These are phyloP conservation scores for Ascochyta fabae DNA, from an alignment of 2,329 filamentous ascomycete species.

Conservation along the genomic window DNA sequence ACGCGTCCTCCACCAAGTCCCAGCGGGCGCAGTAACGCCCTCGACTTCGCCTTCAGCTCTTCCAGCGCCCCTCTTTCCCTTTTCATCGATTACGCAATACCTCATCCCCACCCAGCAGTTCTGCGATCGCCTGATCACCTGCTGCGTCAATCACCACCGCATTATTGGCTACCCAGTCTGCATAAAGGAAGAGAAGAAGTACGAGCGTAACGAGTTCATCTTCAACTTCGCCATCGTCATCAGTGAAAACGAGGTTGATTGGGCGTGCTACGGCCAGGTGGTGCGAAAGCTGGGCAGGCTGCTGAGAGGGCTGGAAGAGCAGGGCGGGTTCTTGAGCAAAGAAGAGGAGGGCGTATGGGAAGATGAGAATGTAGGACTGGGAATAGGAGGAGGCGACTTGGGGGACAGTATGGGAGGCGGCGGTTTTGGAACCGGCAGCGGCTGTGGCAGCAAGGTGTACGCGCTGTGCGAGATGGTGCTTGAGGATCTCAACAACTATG, in stretches of 20 bases:
- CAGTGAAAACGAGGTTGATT: constrained; percentile 68
- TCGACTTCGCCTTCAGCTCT: constrained; percentile 50
- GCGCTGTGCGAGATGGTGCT: constrained; percentile 84
- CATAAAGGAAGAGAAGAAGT: constrained; percentile 76
- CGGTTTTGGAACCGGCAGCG: constrained; percentile 42
- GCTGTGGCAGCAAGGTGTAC: constrained; percentile 60
- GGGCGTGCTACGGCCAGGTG: constrained; percentile 80
- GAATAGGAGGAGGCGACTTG: constrained; percentile 12
- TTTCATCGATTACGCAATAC: constrained; percentile 85
- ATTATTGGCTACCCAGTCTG: constrained; percentile 90
- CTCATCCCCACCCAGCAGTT: constrained; percentile 95
- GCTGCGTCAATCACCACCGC: constrained; percentile 75
- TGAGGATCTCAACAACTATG: constrained; percentile 95
- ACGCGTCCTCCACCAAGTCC: constrained; percentile 69
- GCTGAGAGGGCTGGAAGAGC: constrained; percentile 89
- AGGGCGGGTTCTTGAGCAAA: constrained; percentile 80
- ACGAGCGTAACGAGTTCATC: constrained; percentile 94
- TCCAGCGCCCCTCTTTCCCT: constrained; percentile 76
- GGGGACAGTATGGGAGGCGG: constrained; percentile 11
- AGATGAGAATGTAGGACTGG: constrained; percentile 26
- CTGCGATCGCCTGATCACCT: constrained; percentile 86
- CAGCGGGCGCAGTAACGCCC: constrained; percentile 62
- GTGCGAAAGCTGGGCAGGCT: constrained; percentile 84
- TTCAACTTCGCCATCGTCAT: constrained; percentile 96
- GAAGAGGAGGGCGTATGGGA: constrained; percentile 55